Conservation (phyloP, 2,329 filamentous ascomycete species). For the Meredithiella fracta region DNA sequence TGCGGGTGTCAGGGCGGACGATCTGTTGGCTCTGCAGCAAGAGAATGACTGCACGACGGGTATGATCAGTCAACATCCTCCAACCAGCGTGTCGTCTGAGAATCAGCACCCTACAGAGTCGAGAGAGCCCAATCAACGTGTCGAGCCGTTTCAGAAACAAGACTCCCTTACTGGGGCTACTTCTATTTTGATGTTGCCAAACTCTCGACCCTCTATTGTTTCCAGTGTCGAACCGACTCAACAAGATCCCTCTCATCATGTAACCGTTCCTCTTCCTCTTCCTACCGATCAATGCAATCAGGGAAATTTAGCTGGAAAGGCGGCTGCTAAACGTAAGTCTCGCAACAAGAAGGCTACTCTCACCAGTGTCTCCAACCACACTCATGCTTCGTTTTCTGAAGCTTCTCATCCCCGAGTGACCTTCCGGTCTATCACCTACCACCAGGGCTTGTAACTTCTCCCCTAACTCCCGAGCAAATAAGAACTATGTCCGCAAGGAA, state of each 20-base stretch:
- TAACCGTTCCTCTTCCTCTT: neutral
- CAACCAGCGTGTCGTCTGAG: neutral
- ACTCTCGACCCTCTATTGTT: neutral
- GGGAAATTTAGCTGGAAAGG: neutral
- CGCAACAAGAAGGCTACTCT: neutral
- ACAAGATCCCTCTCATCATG: neutral
- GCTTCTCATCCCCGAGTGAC: slow-evolving; percentile 30
- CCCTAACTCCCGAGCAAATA: slow-evolving; percentile 33
- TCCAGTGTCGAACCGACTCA: neutral
- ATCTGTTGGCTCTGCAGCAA: neutral
- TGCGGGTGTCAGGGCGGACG: slow-evolving; percentile 2
- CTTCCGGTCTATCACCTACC: slow-evolving; percentile 18
- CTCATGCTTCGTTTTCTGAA: slow-evolving; percentile 26
- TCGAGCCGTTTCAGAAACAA: neutral
- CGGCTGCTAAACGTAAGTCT: neutral
- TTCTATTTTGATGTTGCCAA: neutral
- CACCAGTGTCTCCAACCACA: slow-evolving; percentile 13
- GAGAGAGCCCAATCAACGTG: neutral
- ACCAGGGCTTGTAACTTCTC: slow-evolving; percentile 21
- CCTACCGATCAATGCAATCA: neutral
- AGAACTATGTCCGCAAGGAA: slow-evolving; percentile 48
- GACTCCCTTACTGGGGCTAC: neutral
- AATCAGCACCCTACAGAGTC: neutral
- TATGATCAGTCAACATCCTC: neutral
- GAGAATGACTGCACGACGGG: neutral